These are phyloP conservation scores for Panicum hallii DNA, from an alignment of 202 grass and related monocot genomes.

Conservation along the genomic window DNA sequence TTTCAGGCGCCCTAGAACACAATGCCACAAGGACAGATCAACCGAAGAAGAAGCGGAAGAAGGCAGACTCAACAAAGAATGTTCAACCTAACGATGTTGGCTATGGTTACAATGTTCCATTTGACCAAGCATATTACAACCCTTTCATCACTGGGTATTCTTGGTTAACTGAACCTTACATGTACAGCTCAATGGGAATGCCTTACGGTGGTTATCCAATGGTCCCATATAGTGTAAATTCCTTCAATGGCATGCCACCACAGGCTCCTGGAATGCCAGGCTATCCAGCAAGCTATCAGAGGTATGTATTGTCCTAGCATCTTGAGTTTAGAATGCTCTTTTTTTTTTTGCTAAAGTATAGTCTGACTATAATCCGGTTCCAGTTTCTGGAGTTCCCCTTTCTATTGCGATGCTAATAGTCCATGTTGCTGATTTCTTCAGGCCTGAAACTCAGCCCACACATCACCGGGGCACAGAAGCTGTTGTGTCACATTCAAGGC, in stretches of 20 bases:
- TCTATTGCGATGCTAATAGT: not conserved
- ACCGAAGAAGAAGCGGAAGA: conserved; percentile 66
- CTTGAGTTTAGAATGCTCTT: not conserved
- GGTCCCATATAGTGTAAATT: conserved; percentile 39
- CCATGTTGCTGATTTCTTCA: conserved; percentile 3
- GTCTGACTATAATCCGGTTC: not conserved
- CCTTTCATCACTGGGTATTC: conserved; percentile 50
- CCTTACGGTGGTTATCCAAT: conserved; percentile 55
- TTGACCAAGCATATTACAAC: conserved; percentile 56
- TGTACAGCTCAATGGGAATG: conserved; percentile 47
- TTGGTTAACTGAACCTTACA: conserved; percentile 59
- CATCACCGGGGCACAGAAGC: not conserved
- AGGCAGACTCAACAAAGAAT: conserved; percentile 43
- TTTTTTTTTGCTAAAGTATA: not conserved
- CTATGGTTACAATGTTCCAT: conserved; percentile 48
- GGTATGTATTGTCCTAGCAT: conserved; percentile 37
- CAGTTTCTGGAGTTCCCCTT: not conserved
- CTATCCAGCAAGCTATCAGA: conserved; percentile 45
- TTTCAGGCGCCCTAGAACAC: conserved; percentile 24
- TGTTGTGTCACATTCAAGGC: conserved; percentile 13
- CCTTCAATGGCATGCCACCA: conserved; percentile 32
- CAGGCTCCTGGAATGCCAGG: conserved; percentile 42
- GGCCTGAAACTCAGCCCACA: conserved; percentile 16
- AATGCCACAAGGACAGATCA: conserved; percentile 35
- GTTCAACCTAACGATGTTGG: conserved; percentile 46